These are phyloP conservation scores for Pleurotus ostreatus DNA, from an alignment of 768 basidiomycete genomes.

Conservation along the genomic window DNA sequence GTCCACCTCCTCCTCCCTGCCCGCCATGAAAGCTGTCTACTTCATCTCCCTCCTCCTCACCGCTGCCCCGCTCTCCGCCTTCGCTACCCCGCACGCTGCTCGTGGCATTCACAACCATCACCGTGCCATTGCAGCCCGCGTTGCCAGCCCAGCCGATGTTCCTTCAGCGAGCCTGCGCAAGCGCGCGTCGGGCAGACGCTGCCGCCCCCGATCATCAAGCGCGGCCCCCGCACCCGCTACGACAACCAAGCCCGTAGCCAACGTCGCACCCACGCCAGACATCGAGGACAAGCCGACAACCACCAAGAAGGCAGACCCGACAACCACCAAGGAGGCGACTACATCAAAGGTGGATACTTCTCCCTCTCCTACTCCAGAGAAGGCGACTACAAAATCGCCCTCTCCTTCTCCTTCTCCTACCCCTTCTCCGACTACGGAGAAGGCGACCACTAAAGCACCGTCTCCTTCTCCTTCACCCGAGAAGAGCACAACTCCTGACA, in stretches of 20 bases:
- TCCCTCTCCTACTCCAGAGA: conserved; percentile 9
- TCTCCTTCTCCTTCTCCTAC: conserved; percentile 12
- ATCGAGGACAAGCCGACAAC: conserved; percentile 15
- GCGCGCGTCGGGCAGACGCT: conserved; percentile 31
- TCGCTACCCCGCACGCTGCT: conserved; percentile 36
- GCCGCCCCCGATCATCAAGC: conserved; percentile 30
- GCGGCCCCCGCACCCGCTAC: conserved; percentile 17
- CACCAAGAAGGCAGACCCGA: conserved; percentile 8
- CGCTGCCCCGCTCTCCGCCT: conserved; percentile 29
- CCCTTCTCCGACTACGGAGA: conserved; percentile 5
- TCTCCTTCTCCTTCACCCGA: background rate
- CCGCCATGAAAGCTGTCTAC: conserved; percentile 38
- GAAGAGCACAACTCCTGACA: background rate
- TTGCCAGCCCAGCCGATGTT: conserved; percentile 27
- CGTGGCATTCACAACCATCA: conserved; percentile 27
- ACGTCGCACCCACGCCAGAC: conserved; percentile 14
- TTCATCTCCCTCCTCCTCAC: conserved; percentile 40
- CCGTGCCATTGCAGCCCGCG: conserved; percentile 42
- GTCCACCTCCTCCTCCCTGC: conserved; percentile 24
- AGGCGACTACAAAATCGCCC: conserved; percentile 12
- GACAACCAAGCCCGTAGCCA: conserved; percentile 9
- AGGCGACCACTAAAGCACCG: background rate
- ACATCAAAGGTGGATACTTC: conserved; percentile 12
- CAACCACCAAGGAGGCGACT: conserved; percentile 14
- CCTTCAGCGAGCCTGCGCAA: conserved; percentile 18